Evolutionary conservation across 768 basidiomycete genomes (phyloP).

Genomic region (Lactifluus echinatus): DNA sequence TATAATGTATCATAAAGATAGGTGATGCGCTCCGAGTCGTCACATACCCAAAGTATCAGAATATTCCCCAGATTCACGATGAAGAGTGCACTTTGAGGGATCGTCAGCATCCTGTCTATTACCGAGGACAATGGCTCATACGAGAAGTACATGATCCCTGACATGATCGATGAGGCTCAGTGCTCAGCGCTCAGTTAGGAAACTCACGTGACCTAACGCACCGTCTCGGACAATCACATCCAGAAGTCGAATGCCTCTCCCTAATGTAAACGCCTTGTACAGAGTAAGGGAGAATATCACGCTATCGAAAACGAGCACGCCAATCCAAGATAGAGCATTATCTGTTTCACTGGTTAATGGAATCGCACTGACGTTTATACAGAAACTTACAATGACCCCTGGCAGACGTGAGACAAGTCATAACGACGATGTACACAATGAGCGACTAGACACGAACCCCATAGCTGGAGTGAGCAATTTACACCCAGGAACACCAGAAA

Average conservation of each 20-base stretch:
- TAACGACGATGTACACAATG: background rate
- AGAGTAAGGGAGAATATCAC: slow-evolving; percentile 7
- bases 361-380: background rate
- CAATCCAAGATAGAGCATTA: slow-evolving; percentile 1
- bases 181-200: too few relatives aligned
- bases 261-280: slow-evolving; percentile 4
- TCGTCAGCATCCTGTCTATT: background rate
- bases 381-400: slow-evolving; percentile 5
- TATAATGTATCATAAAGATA: background rate
- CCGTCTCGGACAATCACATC: slow-evolving; percentile 15
- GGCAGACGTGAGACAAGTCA: background rate
- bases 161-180: background rate
- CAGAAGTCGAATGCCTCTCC: background rate
- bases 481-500: background rate
- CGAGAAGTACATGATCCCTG: slow-evolving; percentile 14
- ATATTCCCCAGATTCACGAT: slow-evolving; percentile 8
- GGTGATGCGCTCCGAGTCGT: background rate
- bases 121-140: background rate
- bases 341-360: background rate
- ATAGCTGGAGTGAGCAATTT: background rate
- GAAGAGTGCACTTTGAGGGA: slow-evolving; percentile 1
- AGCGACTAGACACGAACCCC: background rate
- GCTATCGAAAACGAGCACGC: slow-evolving; percentile 4
- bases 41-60: slow-evolving; percentile 5
- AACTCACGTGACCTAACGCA: background rate